phyloP scores from a whole-genome alignment of 495 filamentous ascomycete genomes.

The Penicillium cataractarum region DNA sequence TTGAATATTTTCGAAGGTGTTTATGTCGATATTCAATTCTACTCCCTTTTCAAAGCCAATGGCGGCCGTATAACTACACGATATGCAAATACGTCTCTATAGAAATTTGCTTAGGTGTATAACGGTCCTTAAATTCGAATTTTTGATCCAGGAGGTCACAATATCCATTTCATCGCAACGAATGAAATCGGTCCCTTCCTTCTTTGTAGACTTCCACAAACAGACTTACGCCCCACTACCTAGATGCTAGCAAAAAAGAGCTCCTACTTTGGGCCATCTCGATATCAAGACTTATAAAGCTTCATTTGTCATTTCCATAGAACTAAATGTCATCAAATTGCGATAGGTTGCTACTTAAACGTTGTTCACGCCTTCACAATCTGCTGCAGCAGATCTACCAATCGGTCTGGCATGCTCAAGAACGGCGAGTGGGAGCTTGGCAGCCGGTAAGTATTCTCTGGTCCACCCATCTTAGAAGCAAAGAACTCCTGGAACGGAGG shows the following conservation, averaged over 20 bases:
- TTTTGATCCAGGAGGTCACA: too few species aligned
- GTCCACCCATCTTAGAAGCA: constrained; percentile 27
- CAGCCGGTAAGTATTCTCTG: constrained; percentile 25
- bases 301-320: neutral
- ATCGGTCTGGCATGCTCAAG: constrained; percentile 29
- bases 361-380: neutral
- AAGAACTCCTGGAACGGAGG: constrained; percentile 35
- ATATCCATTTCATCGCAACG: too few species aligned
- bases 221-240: too few species aligned
- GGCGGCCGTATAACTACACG: too few species aligned
- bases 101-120: too few species aligned
- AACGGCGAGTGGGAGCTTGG: constrained; percentile 36
- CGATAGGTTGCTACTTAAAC: neutral
- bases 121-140: too few species aligned
- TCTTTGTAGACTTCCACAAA: too few species aligned
- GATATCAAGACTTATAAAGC: neutral
- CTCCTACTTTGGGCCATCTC: neutral
- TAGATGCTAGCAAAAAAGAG: neutral
- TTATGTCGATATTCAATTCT: neutral
- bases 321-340: neutral
- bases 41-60: too few species aligned
- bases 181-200: too few species aligned
- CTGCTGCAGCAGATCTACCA: neutral
- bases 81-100: too few species aligned
- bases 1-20: too few species aligned